These are phyloP conservation scores for Atalantia buxifolia DNA, from an alignment of 345 rosid genomes.

Conservation along the genomic window DNA sequence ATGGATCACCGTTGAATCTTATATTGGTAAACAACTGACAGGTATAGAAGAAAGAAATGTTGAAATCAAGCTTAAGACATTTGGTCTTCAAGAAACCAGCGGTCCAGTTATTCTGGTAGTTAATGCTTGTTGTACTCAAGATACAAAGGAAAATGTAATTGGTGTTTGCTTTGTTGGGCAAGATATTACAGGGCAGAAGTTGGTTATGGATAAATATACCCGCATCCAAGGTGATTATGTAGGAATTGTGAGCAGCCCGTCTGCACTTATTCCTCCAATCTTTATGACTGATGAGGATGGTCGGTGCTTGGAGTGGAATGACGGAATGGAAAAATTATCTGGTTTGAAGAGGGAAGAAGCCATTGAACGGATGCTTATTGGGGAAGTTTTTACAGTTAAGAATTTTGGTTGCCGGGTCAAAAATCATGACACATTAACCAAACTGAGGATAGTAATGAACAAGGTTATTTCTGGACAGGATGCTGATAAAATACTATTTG, in stretches of 20 bases:
- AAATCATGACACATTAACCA: constrained; percentile 65
- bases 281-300: constrained; percentile 70
- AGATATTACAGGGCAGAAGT: constrained; percentile 67
- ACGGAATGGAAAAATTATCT: constrained; percentile 76
- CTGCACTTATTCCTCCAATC: constrained; percentile 78
- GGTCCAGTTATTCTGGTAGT: constrained; percentile 58
- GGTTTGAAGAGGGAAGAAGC: constrained; percentile 77
- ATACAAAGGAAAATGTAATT: constrained; percentile 43
- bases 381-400: constrained; percentile 68
- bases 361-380: constrained; percentile 55
- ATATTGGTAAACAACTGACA: constrained; percentile 27
- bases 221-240: constrained; percentile 69
- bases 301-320: constrained; percentile 74
- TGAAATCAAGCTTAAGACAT: constrained; percentile 64
- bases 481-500: constrained; percentile 56
- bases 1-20: constrained; percentile 17
- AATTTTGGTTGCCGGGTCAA: constrained; percentile 61
- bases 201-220: constrained; percentile 51
- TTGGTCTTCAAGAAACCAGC: constrained; percentile 40
- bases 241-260: constrained; percentile 63
- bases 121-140: constrained; percentile 79
- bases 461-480: constrained; percentile 54
- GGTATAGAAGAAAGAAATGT: constrained; percentile 68
- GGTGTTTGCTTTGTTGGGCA: constrained; percentile 86
- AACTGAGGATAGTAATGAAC: constrained; percentile 59